A percentile compares a stretch with the other conserved stretches of the same genome.
phyloP scores from a whole-genome alignment of 2,329 filamentous ascomycete species.

The Hypomyces rosellus region DNA sequence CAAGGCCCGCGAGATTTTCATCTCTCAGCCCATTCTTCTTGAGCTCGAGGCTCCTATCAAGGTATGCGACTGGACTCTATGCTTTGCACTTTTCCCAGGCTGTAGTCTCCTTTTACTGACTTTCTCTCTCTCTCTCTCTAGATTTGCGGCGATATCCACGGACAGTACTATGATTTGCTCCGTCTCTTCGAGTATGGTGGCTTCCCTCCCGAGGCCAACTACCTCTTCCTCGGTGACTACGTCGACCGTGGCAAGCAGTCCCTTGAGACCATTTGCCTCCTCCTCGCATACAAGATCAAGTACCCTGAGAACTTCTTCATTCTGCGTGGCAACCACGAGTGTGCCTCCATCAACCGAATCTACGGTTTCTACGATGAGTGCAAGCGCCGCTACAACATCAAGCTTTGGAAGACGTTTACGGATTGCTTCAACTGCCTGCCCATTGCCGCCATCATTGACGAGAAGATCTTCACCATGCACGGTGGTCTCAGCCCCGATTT shows the following conservation, averaged over 20 bases:
- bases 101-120: conserved; percentile 6
- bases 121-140: conserved; percentile 32
- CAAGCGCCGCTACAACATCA: conserved; percentile 98
- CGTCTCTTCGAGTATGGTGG: conserved; percentile 97
- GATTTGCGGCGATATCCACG: conserved; percentile 99
- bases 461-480: conserved; percentile 99
- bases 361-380: conserved; percentile 99
- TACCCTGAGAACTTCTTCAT: conserved; percentile 99
- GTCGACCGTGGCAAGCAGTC: conserved; percentile 99
- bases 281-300: conserved; percentile 99
- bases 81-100: neutral
- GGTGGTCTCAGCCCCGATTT: conserved; percentile 93
- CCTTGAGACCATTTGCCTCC: conserved; percentile 93
- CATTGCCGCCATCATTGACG: conserved; percentile 97
- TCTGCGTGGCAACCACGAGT: conserved; percentile 96
- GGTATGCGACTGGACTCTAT: conserved; percentile 50
- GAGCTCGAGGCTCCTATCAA: conserved; percentile 99
- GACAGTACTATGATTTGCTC: conserved; percentile 97
- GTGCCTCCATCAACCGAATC: conserved; percentile 96
- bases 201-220: conserved; percentile 97
- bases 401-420: conserved; percentile 99
- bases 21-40: conserved; percentile 95
- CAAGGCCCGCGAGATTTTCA: conserved; percentile 98
- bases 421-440: conserved; percentile 99
- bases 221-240: conserved; percentile 98